Conservation (phyloP, 345 rosid species). For the Odontarrhena argentea region DNA sequence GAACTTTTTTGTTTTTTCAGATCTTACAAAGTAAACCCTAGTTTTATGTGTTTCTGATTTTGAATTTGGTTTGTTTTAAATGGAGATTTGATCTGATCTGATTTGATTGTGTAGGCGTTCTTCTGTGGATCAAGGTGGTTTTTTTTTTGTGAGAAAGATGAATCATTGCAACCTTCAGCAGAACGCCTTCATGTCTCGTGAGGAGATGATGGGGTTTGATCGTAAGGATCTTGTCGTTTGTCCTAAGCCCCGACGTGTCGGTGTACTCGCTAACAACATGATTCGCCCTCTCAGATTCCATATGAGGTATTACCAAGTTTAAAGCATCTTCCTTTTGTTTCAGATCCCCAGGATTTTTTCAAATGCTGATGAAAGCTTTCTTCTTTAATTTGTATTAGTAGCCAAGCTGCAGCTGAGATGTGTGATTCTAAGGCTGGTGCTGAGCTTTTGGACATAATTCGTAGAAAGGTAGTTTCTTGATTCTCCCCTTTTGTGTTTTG, state of each 20-base stretch:
- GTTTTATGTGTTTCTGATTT: not conserved
- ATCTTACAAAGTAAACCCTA: constrained; percentile 25
- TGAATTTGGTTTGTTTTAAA: not conserved
- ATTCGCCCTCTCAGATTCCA: constrained; percentile 60
- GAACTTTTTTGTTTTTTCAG: not conserved
- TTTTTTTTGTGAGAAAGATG: constrained; percentile 49
- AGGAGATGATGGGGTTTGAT: constrained; percentile 61
- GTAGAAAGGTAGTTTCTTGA: constrained; percentile 57
- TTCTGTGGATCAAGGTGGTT: constrained; percentile 42
- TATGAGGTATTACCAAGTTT: constrained; percentile 47
- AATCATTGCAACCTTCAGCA: constrained; percentile 70
- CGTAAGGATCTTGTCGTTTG: constrained; percentile 67
- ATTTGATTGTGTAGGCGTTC: constrained; percentile 48
- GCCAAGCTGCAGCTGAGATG: constrained; percentile 61
- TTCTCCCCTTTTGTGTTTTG: too few relatives aligned
- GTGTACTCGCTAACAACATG: constrained; percentile 50
- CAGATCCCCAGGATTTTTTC: not conserved
- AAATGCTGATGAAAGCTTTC: not conserved
- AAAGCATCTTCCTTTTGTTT: constrained; percentile 14
- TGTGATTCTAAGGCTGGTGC: constrained; percentile 66
- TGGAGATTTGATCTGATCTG: constrained; percentile 11
- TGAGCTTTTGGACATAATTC: constrained; percentile 83
- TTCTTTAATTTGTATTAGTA: constrained; percentile 28
- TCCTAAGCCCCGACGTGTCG: constrained; percentile 86
- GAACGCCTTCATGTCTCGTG: constrained; percentile 66